Percentiles rank a stretch among this genome's conserved stretches.
Conservation (phyloP, 1,139 yeast genomes). For the Protomyces lactucae-debilis region DNA sequence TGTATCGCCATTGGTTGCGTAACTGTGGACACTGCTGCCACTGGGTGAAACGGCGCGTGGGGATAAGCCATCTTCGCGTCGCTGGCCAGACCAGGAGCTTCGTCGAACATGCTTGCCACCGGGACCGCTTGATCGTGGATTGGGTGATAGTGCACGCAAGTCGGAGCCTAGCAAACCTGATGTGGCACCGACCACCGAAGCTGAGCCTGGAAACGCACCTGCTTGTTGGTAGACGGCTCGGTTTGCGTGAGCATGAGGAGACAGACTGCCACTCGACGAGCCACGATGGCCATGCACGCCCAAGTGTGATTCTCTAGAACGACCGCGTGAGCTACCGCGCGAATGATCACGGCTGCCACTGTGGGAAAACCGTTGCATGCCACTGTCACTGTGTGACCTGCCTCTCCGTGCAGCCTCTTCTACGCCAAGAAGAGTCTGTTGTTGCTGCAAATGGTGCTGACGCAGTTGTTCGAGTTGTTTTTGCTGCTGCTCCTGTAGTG, state of each 20-base stretch:
- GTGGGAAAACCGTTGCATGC: background rate
- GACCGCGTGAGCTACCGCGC: background rate
- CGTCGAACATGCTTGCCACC: slow-evolving; percentile 1
- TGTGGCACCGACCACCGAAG: background rate
- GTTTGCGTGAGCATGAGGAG: background rate
- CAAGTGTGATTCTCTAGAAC: background rate
- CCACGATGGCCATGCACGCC: background rate
- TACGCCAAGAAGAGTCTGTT: background rate
- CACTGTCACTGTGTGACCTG: background rate
- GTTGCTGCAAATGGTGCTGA: background rate
- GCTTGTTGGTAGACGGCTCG: background rate
- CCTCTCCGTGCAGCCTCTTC: background rate
- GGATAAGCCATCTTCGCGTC: background rate
- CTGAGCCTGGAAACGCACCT: background rate
- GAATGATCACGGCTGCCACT: background rate
- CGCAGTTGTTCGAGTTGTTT: background rate
- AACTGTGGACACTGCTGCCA: slow-evolving; percentile 1
- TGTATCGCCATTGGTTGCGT: background rate
- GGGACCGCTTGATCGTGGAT: background rate
- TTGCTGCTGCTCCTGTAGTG: background rate
- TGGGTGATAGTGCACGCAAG: background rate
- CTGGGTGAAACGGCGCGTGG: background rate
- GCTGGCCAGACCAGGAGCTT: slow-evolving; percentile 9
- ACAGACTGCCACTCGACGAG: background rate
- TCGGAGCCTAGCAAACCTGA: background rate